Conservation (phyloP, 2,329 filamentous ascomycete species). For the Cladosporium colombiae region DNA sequence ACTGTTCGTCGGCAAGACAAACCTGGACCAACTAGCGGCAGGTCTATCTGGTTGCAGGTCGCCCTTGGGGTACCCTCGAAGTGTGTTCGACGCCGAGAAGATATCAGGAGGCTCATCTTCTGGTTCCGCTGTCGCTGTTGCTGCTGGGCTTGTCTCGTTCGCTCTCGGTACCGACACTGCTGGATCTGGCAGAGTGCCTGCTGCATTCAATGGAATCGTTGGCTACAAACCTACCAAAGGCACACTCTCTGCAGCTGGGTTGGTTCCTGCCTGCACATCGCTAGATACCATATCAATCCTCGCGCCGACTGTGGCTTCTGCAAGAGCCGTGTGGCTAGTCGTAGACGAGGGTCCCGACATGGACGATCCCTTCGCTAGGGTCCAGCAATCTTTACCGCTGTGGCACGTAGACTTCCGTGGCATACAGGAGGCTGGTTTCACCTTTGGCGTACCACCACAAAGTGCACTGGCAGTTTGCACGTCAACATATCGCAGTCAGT, state of each 20-base stretch:
- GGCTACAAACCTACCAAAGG: conserved; percentile 55
- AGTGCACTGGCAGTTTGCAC: conserved; percentile 47
- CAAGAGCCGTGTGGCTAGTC: conserved; percentile 51
- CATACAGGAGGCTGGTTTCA: conserved; percentile 44
- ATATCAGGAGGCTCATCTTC: conserved; percentile 60
- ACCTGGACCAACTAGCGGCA: conserved; percentile 64
- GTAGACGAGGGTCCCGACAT: conserved; percentile 50
- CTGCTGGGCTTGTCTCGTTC: conserved; percentile 55
- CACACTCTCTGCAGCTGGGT: conserved; percentile 51
- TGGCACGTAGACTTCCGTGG: conserved; percentile 38
- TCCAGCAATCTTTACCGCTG: conserved; percentile 36
- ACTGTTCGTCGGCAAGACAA: conserved; percentile 61
- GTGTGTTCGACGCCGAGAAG: conserved; percentile 52
- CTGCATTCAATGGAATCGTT: conserved; percentile 56
- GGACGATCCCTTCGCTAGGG: conserved; percentile 55
- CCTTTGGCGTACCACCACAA: conserved; percentile 51
- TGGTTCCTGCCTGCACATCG: conserved; percentile 58
- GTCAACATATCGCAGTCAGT: conserved; percentile 44
- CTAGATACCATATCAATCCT: conserved; percentile 61
- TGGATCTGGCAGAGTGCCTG: conserved; percentile 55
- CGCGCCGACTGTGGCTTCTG: conserved; percentile 51
- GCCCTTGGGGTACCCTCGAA: conserved; percentile 58
- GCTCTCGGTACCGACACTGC: conserved; percentile 60
- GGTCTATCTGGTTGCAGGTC: conserved; percentile 61
- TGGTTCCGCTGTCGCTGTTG: conserved; percentile 58